Percentiles rank a stretch among this genome's conserved stretches.
phyloP scores from a whole-genome alignment of 495 filamentous ascomycete genomes.

The Saxophila tyrrhenica region DNA sequence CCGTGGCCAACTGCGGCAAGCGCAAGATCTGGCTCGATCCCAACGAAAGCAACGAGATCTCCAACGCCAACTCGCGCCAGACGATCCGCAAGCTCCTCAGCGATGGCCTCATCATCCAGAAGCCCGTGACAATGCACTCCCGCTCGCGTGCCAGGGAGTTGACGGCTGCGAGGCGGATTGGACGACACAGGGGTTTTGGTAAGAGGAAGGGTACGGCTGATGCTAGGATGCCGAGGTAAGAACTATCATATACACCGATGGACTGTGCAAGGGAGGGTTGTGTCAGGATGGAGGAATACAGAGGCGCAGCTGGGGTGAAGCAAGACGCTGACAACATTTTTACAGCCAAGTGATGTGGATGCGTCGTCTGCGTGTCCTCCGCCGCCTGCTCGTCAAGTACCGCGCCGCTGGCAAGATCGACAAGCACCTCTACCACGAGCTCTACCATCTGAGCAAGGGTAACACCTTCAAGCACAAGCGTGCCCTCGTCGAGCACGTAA shows the following conservation, averaged over 20 bases:
- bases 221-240: constrained; percentile 97
- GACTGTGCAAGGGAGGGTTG: background rate
- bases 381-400: constrained; percentile 98
- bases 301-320: no score
- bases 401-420: constrained; percentile 99
- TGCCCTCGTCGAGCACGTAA: constrained; percentile 96
- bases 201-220: constrained; percentile 99
- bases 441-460: constrained; percentile 99
- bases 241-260: background rate
- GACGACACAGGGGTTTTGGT: constrained; percentile 95
- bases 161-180: constrained; percentile 77
- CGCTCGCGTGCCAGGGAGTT: constrained; percentile 86
- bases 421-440: constrained; percentile 99
- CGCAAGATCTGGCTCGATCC: constrained; percentile 99
- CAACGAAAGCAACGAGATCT: constrained; percentile 98
- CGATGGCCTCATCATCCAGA: constrained; percentile 99
- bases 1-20: constrained; percentile 95
- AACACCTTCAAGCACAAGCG: constrained; percentile 99
- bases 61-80: constrained; percentile 99
- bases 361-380: constrained; percentile 97
- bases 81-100: constrained; percentile 99
- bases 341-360: constrained; percentile 92
- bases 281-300: no score
- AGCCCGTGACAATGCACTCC: constrained; percentile 99
- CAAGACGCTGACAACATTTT: constrained; percentile 9